Evolutionary conservation across 2,329 filamentous ascomycete species (phyloP).

Genomic region (Diaporthe vaccinii): DNA sequence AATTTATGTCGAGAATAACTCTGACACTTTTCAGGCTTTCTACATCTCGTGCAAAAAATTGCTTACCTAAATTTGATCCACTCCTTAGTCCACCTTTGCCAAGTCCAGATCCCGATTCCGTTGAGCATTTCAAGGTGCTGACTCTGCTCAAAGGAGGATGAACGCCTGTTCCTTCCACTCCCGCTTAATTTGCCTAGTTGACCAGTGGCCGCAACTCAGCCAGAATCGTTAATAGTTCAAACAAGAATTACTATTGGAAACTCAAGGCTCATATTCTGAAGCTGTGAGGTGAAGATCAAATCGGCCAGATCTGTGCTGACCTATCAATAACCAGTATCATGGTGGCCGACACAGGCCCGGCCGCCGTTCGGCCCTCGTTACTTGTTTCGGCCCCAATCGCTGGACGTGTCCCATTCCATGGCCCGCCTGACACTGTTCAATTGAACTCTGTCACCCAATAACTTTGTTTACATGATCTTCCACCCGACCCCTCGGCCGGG

Average conservation of each 20-base stretch:
- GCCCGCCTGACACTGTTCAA: background rate
- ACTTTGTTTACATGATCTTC: background rate
- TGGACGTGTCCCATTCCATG: background rate
- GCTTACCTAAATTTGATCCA: background rate
- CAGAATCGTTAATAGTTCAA: background rate
- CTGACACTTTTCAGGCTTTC: background rate
- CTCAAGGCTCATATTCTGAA: background rate
- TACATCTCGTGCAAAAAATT: background rate
- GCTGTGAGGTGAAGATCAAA: slow-evolving; percentile 2
- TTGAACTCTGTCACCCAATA: background rate
- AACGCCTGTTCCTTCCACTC: background rate
- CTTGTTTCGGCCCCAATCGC: slow-evolving; percentile 5
- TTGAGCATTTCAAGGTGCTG: no score
- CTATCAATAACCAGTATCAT: background rate
- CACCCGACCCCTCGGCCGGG: background rate
- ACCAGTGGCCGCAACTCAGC: background rate
- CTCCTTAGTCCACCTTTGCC: background rate
- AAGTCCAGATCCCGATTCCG: background rate
- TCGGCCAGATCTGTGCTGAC: background rate
- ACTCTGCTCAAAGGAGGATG: background rate
- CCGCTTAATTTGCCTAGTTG: no score
- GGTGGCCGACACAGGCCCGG: slow-evolving; percentile 24
- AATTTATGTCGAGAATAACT: no score
- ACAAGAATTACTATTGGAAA: background rate
- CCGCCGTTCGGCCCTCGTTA: background rate